Base-by-base conservation (phyloP, 345 rosid species). In the Arabis alpina region DNA sequence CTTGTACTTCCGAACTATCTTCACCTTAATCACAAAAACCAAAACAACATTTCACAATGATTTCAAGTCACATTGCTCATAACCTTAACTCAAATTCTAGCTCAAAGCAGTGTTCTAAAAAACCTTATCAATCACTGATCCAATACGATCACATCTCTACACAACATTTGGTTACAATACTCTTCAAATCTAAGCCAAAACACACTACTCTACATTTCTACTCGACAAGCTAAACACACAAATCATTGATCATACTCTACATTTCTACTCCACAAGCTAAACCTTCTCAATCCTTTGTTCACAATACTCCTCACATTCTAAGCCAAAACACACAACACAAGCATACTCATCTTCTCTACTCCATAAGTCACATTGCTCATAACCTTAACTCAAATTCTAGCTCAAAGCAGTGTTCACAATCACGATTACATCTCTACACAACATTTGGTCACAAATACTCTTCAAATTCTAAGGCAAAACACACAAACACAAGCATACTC, bases 1-100 rank as follows among this genome's bases (percentile, higher is more conserved):
- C 74, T 44, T 76, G 84, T 48, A 64, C 80, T 58, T 82, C 89
- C 74, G 32, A 86, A 27, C 84, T 61, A 79, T 86, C 88, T 77
- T 88, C 97, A 69, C 99, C 98, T 19, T 92, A 71, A 61, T 81
- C 66, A 67, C 53, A 55, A 50, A 36, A 68, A 30, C 4, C 51
- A 69, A 61, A 49, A 62, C 24, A 9, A 42, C 51, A 53, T 10
- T 30, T 61, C 32, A 62, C 47, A 23, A 66, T 1, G 10, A 64
- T 14, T 34, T 37, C 53, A 45, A 55, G 30, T 39, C 15, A 6
- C 36, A 54, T 14, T 32, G 47, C 15, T 34, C 48, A 72, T 36
- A 42, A 44, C 56, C 10, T 25, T 6, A 2, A 65, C 28, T 36
- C 25, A 64, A 40, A 64, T 23, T 41, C 11, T 6, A 52, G 56